These are phyloP conservation scores for Pythium utonaiense DNA, from an alignment of 352 stramenopile genomes.

Conservation along the genomic window DNA sequence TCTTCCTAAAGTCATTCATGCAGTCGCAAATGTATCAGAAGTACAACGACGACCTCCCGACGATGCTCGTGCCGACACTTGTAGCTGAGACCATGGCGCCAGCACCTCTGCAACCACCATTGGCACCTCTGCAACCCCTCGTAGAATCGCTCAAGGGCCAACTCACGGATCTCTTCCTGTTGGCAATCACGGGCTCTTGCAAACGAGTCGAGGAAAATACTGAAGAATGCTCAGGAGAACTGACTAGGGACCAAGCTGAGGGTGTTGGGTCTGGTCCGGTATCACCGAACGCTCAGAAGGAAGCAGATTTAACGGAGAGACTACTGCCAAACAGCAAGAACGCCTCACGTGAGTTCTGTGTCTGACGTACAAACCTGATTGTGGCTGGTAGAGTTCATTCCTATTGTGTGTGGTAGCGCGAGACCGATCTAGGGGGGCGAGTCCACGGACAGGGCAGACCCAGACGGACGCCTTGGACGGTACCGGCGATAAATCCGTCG, in stretches of 20 bases:
- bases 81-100: background rate
- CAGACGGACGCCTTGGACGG: background rate
- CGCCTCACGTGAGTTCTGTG: background rate
- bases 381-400: background rate
- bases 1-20: conserved; percentile 28
- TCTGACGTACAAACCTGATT: background rate
- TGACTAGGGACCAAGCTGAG: background rate
- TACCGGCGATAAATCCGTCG: background rate
- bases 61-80: background rate
- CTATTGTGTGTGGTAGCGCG: background rate
- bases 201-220: background rate
- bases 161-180: conserved; percentile 5
- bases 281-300: background rate
- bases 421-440: background rate
- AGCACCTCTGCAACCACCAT: background rate
- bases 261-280: background rate
- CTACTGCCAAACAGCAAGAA: background rate
- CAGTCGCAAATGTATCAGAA: conserved; percentile 30
- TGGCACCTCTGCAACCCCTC: background rate
- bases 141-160: conserved; percentile 1
- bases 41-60: conserved; percentile 19
- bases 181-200: conserved; percentile 4
- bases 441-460: background rate
- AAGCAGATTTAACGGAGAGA: background rate
- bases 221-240: background rate